Conservation (phyloP, 2,329 filamentous ascomycete genomes). For the Exophiala mesophila region DNA sequence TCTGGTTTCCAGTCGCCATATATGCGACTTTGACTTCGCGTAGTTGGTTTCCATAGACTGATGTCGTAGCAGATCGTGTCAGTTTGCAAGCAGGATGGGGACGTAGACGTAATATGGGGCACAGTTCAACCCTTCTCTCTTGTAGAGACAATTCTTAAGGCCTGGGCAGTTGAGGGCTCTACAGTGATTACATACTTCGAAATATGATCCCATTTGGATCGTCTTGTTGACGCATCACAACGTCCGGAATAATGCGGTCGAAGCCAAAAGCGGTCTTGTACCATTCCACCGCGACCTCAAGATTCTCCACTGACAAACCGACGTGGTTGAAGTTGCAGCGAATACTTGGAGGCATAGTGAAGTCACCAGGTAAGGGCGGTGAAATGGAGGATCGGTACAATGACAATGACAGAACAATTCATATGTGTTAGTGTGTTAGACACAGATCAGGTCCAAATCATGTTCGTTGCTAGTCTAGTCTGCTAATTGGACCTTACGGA, state of each 20-base stretch:
- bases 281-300: slow-evolving; percentile 4
- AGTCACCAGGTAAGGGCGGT: too few species aligned
- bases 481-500: too few species aligned
- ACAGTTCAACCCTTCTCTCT: too few species aligned
- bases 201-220: slow-evolving; percentile 1
- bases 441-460: too few species aligned
- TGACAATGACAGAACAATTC: too few species aligned
- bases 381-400: too few species aligned
- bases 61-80: too few species aligned
- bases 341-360: too few species aligned
- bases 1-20: neutral
- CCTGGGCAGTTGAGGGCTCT: neutral
- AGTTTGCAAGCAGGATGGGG: too few species aligned
- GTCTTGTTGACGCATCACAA: neutral
- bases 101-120: too few species aligned
- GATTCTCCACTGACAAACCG: slow-evolving; percentile 2
- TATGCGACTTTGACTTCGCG: slow-evolving; percentile 10
- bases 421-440: too few species aligned
- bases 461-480: too few species aligned
- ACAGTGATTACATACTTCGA: neutral
- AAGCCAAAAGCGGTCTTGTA: slow-evolving; percentile 6
- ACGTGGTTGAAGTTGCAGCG: slow-evolving; percentile 13
- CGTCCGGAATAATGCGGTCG: neutral
- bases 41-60: slow-evolving; percentile 1
- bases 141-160: neutral